A percentile compares a stretch with the other conserved stretches of the same genome.
These are phyloP conservation scores for Dissoconium aciculare DNA, from an alignment of 2,329 filamentous ascomycete genomes.

Conservation along the genomic window DNA sequence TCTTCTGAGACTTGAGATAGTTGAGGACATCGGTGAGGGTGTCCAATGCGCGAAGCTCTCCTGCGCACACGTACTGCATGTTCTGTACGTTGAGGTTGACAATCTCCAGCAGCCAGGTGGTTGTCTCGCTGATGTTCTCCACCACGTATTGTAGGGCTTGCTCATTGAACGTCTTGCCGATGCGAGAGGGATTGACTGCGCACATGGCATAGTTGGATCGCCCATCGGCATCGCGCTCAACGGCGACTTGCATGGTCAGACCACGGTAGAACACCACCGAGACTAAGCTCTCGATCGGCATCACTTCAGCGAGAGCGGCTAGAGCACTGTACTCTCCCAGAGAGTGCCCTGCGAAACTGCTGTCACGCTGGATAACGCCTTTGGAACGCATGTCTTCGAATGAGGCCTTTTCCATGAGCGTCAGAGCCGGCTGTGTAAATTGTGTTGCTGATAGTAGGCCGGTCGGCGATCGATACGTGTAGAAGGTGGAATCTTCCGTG, in stretches of 20 bases:
- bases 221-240: constrained; percentile 83
- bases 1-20: constrained; percentile 90
- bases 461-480: constrained; percentile 91
- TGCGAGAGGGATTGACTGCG: constrained; percentile 94
- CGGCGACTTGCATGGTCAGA: constrained; percentile 96
- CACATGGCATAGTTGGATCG: constrained; percentile 99
- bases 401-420: constrained; percentile 98
- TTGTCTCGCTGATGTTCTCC: constrained; percentile 84
- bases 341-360: constrained; percentile 94
- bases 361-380: constrained; percentile 88
- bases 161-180: constrained; percentile 98
- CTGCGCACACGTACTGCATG: constrained; percentile 54
- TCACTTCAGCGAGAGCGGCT: constrained; percentile 89
- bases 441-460: constrained; percentile 93
- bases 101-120: constrained; percentile 92
- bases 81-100: constrained; percentile 81
- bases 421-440: constrained; percentile 94
- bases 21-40: constrained; percentile 69
- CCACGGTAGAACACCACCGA: constrained; percentile 99
- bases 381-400: constrained; percentile 99
- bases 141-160: constrained; percentile 93
- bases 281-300: constrained; percentile 98
- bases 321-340: constrained; percentile 96
- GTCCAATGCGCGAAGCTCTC: constrained; percentile 51
- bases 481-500: constrained; percentile 78